A percentile compares a stretch with the other conserved stretches of the same genome.
These are phyloP conservation scores for Citrullus amarus DNA, from an alignment of 306 rosid genomes.

Conservation along the genomic window DNA sequence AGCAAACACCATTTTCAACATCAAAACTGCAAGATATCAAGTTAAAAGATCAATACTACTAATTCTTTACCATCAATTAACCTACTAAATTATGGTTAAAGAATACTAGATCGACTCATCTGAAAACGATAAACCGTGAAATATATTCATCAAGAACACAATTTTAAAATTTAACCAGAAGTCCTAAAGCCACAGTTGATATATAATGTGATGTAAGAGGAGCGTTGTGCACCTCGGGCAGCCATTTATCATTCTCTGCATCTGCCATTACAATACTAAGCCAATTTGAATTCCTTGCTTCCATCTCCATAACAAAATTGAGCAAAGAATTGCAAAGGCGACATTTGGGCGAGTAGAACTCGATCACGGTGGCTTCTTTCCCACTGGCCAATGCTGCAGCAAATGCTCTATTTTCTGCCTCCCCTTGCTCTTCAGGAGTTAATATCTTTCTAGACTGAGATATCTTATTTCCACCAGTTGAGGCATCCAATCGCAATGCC, in stretches of 20 bases:
- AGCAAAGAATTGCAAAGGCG: constrained; percentile 64
- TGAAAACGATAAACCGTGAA: not conserved
- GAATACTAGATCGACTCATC: not conserved
- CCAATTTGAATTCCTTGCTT: constrained; percentile 59
- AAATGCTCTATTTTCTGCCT: constrained; percentile 73
- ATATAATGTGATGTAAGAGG: not conserved
- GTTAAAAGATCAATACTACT: not conserved
- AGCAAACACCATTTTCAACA: not conserved
- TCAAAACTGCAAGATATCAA: not conserved
- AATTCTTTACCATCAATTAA: not conserved
- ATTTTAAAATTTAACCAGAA: not conserved
- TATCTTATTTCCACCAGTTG: constrained; percentile 15
- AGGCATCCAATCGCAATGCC: constrained; percentile 20
- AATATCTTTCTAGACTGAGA: constrained; percentile 15
- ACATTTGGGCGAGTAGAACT: constrained; percentile 85
- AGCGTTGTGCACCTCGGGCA: constrained; percentile 39
- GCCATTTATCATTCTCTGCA: constrained; percentile 83
- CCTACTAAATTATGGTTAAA: not conserved
- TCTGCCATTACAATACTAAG: constrained; percentile 80
- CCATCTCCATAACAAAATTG: constrained; percentile 44
- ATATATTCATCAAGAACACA: not conserved
- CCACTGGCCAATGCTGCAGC: constrained; percentile 67
- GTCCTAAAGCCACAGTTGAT: not conserved
- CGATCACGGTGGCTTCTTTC: constrained; percentile 65
- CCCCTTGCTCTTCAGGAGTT: constrained; percentile 42